A percentile compares a stretch with the other conserved stretches of the same genome.
Evolutionary conservation across 345 rosid species (phyloP).

Genomic region (Rhodamnia rubescens): DNA sequence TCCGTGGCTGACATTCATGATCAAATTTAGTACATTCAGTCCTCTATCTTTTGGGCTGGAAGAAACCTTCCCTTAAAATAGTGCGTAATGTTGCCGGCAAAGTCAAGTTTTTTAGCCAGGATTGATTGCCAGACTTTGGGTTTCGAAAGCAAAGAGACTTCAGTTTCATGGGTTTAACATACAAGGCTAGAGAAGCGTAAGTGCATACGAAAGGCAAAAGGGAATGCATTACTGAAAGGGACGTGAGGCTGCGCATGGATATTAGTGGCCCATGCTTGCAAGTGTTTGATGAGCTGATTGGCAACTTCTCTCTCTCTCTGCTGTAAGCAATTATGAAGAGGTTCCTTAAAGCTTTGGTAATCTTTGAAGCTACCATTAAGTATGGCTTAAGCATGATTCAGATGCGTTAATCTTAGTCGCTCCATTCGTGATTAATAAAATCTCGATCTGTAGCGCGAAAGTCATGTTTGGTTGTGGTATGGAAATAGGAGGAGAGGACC

Average conservation of each 20-base stretch:
- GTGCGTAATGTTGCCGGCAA: background rate
- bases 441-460: background rate
- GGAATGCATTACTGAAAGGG: background rate
- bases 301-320: background rate
- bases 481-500: background rate
- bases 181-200: background rate
- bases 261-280: background rate
- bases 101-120: background rate
- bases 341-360: background rate
- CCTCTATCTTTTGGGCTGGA: background rate
- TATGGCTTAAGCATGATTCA: background rate
- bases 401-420: background rate
- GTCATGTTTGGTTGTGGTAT: background rate
- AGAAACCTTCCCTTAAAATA: background rate
- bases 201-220: background rate
- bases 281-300: background rate
- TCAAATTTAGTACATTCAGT: background rate
- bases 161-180: background rate
- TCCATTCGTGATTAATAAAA: background rate
- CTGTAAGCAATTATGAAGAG: background rate
- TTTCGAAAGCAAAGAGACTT: background rate
- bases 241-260: background rate
- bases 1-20: background rate
- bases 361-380: background rate
- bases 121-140: background rate